A percentile compares a stretch with the other conserved stretches of the same genome.
Evolutionary conservation across 441 rosid genomes (phyloP).

Genomic region (Aleurites moluccanus): DNA sequence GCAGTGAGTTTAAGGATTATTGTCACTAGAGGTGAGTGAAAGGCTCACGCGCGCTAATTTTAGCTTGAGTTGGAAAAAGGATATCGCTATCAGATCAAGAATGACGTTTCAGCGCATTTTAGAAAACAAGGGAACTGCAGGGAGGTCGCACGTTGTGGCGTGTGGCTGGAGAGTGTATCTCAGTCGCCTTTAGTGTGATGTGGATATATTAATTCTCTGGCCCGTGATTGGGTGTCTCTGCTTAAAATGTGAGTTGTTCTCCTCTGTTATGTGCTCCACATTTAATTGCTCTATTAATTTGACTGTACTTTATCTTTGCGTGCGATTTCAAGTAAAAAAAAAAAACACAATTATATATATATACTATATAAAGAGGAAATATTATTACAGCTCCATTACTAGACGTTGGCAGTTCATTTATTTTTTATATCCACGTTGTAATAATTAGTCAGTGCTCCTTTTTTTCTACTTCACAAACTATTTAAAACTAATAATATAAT

Average conservation of each 20-base stretch:
- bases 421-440: no score
- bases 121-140: neutral
- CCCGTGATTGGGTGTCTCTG: constrained; percentile 42
- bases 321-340: neutral
- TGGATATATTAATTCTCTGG: constrained; percentile 31
- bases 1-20: constrained; percentile 28
- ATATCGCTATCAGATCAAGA: constrained; percentile 15
- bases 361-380: no score
- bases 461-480: no score
- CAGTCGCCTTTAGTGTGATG: constrained; percentile 26
- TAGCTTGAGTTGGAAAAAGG: constrained; percentile 19
- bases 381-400: no score
- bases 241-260: constrained; percentile 23
- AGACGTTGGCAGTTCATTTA: no score
- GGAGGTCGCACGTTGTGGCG: constrained; percentile 20
- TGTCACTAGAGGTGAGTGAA: constrained; percentile 29
- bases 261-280: no score
- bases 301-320: neutral
- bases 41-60: constrained; percentile 29
- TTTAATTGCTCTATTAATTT: constrained; percentile 13
- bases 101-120: constrained; percentile 26
- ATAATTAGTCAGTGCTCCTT: no score
- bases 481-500: no score
- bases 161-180: constrained; percentile 24
- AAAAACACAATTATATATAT: no score